Conservation (phyloP, 179 eudicot genomes). For the Nepenthes alata region DNA sequence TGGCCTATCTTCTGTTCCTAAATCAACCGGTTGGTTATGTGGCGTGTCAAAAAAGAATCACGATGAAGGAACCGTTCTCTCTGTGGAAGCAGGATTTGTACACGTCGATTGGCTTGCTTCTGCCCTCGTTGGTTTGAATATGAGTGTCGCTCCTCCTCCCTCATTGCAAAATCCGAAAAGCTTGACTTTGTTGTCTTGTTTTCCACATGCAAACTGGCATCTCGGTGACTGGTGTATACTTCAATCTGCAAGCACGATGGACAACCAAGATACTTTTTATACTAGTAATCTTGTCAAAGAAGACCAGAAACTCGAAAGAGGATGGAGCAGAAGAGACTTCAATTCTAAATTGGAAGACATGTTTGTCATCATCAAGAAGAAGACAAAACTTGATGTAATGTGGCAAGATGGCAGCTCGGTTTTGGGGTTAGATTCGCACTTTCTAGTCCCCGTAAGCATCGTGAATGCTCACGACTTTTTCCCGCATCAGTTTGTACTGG, state of each 20-base stretch:
- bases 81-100: conserved; percentile 63
- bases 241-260: conserved; percentile 10
- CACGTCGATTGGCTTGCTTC: conserved; percentile 79
- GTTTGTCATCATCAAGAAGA: conserved; percentile 52
- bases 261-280: conserved; percentile 5
- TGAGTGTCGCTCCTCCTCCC: conserved; percentile 34
- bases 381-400: conserved; percentile 60
- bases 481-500: conserved; percentile 64
- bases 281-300: conserved; percentile 9
- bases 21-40: conserved; percentile 64
- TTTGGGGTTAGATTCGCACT: conserved; percentile 50
- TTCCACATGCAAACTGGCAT: conserved; percentile 76
- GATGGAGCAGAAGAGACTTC: conserved; percentile 7
- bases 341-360: conserved; percentile 28
- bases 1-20: conserved; percentile 29
- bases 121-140: conserved; percentile 23
- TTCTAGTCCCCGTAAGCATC: conserved; percentile 39
- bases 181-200: conserved; percentile 50
- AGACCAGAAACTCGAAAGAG: conserved; percentile 15
- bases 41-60: conserved; percentile 41
- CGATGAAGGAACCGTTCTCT: conserved; percentile 52
- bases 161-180: conserved; percentile 37
- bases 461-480: conserved; percentile 79
- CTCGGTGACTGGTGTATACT: conserved; percentile 86
- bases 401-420: conserved; percentile 93